Conservation (phyloP, 345 rosid species). For the Lumnitzera littorea region DNA sequence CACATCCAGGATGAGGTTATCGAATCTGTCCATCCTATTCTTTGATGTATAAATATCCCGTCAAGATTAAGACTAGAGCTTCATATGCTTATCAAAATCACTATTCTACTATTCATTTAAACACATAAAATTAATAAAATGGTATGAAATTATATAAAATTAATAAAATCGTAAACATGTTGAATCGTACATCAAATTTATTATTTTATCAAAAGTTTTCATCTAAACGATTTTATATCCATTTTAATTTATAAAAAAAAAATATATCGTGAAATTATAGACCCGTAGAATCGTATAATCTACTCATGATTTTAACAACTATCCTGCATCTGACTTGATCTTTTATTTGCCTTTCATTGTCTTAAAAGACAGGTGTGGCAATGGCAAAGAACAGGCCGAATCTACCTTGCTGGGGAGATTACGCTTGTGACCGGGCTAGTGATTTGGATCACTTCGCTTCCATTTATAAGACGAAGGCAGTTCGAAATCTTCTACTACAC, state of each 20-base stretch:
- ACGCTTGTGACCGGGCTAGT: slow-evolving; percentile 52
- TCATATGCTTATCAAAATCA: no score
- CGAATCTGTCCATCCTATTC: background rate
- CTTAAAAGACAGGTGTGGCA: slow-evolving; percentile 35
- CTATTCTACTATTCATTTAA: no score
- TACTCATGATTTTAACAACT: no score
- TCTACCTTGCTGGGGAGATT: slow-evolving; percentile 69
- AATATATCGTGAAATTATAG: no score
- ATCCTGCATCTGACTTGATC: background rate
- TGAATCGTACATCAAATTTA: no score
- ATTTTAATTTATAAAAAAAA: no score
- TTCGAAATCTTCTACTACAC: slow-evolving; percentile 74
- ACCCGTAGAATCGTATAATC: no score
- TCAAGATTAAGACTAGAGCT: background rate
- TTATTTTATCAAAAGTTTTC: no score
- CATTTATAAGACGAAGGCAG: slow-evolving; percentile 62
- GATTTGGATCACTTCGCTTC: slow-evolving; percentile 82
- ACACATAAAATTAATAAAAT: no score
- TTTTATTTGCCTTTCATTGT: background rate
- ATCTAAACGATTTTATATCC: no score
- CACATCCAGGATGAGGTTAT: slow-evolving; percentile 61
- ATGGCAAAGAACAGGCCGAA: slow-evolving; percentile 81
- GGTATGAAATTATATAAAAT: no score
- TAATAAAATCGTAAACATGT: no score
- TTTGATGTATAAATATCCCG: background rate